phyloP scores from a whole-genome alignment of 108 stramenopile genomes.

The Cylindrotheca fusiformis region DNA sequence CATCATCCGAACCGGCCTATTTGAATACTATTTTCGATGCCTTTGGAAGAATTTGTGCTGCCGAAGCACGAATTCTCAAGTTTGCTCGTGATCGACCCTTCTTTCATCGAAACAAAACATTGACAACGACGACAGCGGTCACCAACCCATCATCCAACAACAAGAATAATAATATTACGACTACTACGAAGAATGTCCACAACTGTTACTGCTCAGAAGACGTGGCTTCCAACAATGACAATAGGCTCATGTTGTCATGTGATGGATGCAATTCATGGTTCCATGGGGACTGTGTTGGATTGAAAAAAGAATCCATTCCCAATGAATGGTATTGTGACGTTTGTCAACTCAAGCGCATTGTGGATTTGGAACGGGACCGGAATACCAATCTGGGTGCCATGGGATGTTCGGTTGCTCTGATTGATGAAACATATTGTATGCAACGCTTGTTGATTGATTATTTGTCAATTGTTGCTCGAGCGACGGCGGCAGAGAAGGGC shows the following conservation, averaged over 20 bases:
- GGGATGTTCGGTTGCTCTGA: slow-evolving; percentile 25
- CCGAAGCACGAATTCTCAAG: slow-evolving; percentile 52
- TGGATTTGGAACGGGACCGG: slow-evolving; percentile 32
- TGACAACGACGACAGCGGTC: no score
- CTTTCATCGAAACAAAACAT: background rate
- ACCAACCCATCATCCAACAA: background rate
- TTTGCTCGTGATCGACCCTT: slow-evolving; percentile 56
- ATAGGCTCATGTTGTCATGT: slow-evolving; percentile 84
- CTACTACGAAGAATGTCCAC: slow-evolving; percentile 3
- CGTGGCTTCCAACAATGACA: slow-evolving; percentile 17
- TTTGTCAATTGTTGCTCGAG: slow-evolving; percentile 51
- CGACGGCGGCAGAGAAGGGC: slow-evolving; percentile 16
- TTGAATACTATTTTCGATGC: slow-evolving; percentile 83
- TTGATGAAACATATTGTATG: slow-evolving; percentile 42
- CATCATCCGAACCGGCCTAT: slow-evolving; percentile 62
- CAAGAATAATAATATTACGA: slow-evolving; percentile 5
- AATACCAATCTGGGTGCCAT: slow-evolving; percentile 30
- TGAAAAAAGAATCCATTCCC: slow-evolving; percentile 59
- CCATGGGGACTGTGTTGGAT: slow-evolving; percentile 74
- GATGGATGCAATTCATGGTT: slow-evolving; percentile 82
- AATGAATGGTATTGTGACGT: slow-evolving; percentile 81
- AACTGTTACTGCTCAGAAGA: slow-evolving; percentile 70
- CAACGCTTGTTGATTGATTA: slow-evolving; percentile 59
- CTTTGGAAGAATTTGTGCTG: slow-evolving; percentile 79
- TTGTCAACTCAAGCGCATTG: slow-evolving; percentile 63